Evolutionary conservation across 345 rosid genomes (phyloP).

Genomic region (Murraya paniculata): DNA sequence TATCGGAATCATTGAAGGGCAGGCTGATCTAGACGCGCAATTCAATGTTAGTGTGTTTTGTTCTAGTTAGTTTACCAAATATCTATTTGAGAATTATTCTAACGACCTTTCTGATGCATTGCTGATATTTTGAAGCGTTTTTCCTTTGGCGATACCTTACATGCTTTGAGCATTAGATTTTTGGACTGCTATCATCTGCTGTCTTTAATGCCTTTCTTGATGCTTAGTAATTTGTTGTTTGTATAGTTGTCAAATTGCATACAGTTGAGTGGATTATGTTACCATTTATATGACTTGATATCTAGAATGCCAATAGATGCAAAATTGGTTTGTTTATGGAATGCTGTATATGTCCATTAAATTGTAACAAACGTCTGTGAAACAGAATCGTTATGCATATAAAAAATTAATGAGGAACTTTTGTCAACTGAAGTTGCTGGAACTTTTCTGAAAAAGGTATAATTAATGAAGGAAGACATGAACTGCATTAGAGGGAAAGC

Average conservation of each 20-base stretch:
- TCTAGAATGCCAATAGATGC: neutral
- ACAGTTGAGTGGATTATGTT: neutral
- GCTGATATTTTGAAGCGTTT: neutral
- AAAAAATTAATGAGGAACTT: neutral
- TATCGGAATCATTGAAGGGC: constrained; percentile 82
- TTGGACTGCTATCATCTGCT: neutral
- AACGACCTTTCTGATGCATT: constrained; percentile 1
- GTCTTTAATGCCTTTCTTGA: neutral
- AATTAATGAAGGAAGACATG: neutral
- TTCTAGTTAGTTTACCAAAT: neutral
- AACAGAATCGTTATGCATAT: neutral
- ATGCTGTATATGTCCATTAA: neutral
- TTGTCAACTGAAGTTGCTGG: neutral
- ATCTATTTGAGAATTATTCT: neutral
- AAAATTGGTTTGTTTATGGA: neutral
- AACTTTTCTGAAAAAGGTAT: neutral
- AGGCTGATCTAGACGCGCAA: constrained; percentile 92
- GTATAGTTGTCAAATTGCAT: neutral
- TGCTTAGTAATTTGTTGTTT: neutral
- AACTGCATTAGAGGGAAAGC: neutral
- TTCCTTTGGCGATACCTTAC: neutral
- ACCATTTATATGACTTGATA: neutral
- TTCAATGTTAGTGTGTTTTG: constrained; percentile 61
- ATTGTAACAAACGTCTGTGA: neutral
- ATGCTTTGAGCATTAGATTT: neutral